These are phyloP conservation scores for Wickerhamiella nectarea DNA, from an alignment of 805 yeast species.

Conservation along the genomic window DNA sequence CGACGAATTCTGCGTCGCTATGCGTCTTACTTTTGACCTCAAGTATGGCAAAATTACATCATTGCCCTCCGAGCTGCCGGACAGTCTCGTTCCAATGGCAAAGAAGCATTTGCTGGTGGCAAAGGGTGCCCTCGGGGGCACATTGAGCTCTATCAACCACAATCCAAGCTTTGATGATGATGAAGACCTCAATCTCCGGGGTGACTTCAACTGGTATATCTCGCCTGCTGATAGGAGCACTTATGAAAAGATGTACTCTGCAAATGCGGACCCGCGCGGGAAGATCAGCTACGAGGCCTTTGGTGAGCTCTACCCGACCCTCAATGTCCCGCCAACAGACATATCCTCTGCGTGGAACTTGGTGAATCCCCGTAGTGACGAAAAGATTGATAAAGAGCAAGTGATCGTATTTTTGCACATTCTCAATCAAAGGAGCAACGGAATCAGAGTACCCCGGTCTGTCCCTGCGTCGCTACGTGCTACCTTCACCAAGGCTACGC, in stretches of 20 bases:
- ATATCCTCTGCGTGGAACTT: conserved; percentile 86
- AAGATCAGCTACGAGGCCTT: conserved; percentile 64
- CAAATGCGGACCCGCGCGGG: conserved; percentile 67
- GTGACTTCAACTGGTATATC: conserved; percentile 91
- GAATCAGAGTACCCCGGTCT: conserved; percentile 76
- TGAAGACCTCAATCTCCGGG: conserved; percentile 49
- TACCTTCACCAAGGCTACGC: conserved; percentile 74
- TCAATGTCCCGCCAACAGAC: conserved; percentile 70
- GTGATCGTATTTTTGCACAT: conserved; percentile 79
- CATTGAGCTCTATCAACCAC: not conserved
- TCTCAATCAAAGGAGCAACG: conserved; percentile 75
- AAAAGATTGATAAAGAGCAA: conserved; percentile 88
- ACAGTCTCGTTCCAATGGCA: conserved; percentile 84
- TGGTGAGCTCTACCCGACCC: conserved; percentile 50
- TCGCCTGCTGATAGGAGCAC: conserved; percentile 71
- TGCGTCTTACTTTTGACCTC: conserved; percentile 85
- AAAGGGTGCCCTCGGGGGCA: conserved; percentile 39
- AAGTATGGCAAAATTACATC: conserved; percentile 55
- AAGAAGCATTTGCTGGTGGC: conserved; percentile 80
- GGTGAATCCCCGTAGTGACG: conserved; percentile 78
- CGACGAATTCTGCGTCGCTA: conserved; percentile 95
- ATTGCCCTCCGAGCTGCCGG: conserved; percentile 66
- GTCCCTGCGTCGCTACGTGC: conserved; percentile 90
- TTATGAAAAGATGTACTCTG: conserved; percentile 64
- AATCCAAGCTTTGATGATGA: conserved; percentile 32